Evolutionary conservation across 2,329 filamentous ascomycete genomes (phyloP).

Genomic region (Aspergillus carbonarius): DNA sequence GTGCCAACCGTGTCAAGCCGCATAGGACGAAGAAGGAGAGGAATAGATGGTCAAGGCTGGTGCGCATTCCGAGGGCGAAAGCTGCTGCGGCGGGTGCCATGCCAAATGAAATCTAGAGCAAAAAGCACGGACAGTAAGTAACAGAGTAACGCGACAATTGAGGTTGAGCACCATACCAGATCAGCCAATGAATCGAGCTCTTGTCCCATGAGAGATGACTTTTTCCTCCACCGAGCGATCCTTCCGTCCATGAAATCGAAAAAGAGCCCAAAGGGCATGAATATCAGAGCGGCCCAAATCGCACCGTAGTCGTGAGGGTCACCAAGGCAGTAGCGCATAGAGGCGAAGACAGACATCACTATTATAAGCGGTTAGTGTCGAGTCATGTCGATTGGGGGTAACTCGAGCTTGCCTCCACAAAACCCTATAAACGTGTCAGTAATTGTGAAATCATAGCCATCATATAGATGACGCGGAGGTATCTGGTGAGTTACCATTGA

Average conservation of each 20-base stretch:
- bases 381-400: background rate
- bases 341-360: slow-evolving; percentile 94
- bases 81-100: slow-evolving; percentile 83
- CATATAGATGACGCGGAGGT: background rate
- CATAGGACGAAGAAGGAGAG: slow-evolving; percentile 91
- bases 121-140: slow-evolving; percentile 8
- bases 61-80: slow-evolving; percentile 85
- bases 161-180: slow-evolving; percentile 60
- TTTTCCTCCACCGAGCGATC: slow-evolving; percentile 92
- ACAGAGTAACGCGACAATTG: background rate
- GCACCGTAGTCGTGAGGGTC: slow-evolving; percentile 64
- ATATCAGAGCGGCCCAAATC: slow-evolving; percentile 77
- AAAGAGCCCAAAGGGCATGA: slow-evolving; percentile 91
- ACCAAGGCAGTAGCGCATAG: slow-evolving; percentile 85
- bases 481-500: slow-evolving; percentile 43
- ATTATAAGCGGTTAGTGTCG: slow-evolving; percentile 19
- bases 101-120: slow-evolving; percentile 85
- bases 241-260: slow-evolving; percentile 98
- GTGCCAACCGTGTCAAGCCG: slow-evolving; percentile 86
- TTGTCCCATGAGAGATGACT: slow-evolving; percentile 96
- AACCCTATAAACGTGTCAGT: slow-evolving; percentile 39
- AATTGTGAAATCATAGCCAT: background rate
- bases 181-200: slow-evolving; percentile 95
- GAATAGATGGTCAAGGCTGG: slow-evolving; percentile 73
- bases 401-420: slow-evolving; percentile 45